Evolutionary conservation across 192 early-diverging fungal genomes (phyloP).

Genomic region (Linnemannia exigua): DNA sequence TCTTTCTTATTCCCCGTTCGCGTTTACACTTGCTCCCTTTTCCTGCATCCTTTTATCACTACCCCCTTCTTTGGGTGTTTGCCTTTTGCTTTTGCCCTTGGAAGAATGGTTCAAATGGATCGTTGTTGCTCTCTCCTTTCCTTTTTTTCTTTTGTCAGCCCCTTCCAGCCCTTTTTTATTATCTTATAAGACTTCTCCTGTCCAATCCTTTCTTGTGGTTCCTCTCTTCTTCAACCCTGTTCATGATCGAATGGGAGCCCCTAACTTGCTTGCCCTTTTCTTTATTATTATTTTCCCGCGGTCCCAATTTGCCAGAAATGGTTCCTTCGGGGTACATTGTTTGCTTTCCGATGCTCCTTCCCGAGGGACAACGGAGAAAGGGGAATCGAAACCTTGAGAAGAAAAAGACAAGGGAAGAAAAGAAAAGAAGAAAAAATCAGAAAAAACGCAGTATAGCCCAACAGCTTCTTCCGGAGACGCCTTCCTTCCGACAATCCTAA

Average conservation of each 20-base stretch:
- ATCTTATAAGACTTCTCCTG: not conserved
- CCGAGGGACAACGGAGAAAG: not conserved
- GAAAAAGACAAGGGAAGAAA: not conserved
- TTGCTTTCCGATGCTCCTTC: not conserved
- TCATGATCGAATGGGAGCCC: too few relatives aligned
- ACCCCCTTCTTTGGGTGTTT: not conserved
- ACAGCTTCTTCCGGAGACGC: not conserved
- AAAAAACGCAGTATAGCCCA: not conserved
- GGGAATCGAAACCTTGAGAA: constrained; percentile 8
- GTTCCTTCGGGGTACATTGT: constrained; percentile 5
- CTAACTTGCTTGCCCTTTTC: not conserved
- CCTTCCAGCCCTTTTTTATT: constrained; percentile 4
- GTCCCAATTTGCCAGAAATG: not conserved
- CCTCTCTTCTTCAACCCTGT: not conserved
- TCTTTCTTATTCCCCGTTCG: not conserved
- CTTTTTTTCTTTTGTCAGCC: not conserved
- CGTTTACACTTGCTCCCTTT: not conserved
- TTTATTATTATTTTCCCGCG: not conserved
- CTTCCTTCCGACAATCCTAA: not conserved
- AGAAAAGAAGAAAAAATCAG: not conserved
- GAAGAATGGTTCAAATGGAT: not conserved
- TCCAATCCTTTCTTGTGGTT: not conserved
- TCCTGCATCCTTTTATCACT: constrained; percentile 1
- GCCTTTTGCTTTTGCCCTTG: not conserved
- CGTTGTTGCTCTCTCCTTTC: not conserved